These are phyloP conservation scores for Larix sibirica DNA, from an alignment of 83 land plant species.

Conservation along the genomic window DNA sequence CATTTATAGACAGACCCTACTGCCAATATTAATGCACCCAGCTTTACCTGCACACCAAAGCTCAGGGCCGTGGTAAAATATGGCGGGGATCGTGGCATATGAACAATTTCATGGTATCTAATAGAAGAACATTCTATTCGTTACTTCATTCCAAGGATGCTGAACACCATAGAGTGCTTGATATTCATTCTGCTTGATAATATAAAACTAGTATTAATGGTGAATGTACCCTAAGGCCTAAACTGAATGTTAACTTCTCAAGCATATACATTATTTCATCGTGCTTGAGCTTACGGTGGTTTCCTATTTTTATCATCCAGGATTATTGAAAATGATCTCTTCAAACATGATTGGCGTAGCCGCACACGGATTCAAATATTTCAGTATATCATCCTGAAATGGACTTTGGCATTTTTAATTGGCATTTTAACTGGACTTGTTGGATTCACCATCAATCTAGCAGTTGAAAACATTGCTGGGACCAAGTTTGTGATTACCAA, in stretches of 20 bases:
- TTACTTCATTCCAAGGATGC: too few species aligned
- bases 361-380: constrained; percentile 37
- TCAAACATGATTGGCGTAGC: constrained; percentile 55
- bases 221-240: neutral
- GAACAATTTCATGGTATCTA: too few species aligned
- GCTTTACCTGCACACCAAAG: too few species aligned
- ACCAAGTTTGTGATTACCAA: constrained; percentile 29
- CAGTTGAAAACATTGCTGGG: constrained; percentile 56
- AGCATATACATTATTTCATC: neutral
- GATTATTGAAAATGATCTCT: constrained; percentile 50
- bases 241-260: neutral
- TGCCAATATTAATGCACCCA: too few species aligned
- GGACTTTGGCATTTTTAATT: constrained; percentile 49
- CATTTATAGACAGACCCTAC: too few species aligned
- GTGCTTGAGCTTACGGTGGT: neutral
- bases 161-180: too few species aligned
- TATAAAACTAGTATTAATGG: too few species aligned
- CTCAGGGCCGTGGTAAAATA: too few species aligned
- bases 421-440: constrained; percentile 37
- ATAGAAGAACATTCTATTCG: too few species aligned
- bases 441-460: constrained; percentile 36
- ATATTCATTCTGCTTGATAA: too few species aligned
- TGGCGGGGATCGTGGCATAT: too few species aligned
- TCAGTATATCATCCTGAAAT: constrained; percentile 39
- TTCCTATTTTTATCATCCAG: constrained; percentile 21